Evolutionary conservation across 2,329 filamentous ascomycete species (phyloP).

Genomic region (Ambrosiella cleistominuta): DNA sequence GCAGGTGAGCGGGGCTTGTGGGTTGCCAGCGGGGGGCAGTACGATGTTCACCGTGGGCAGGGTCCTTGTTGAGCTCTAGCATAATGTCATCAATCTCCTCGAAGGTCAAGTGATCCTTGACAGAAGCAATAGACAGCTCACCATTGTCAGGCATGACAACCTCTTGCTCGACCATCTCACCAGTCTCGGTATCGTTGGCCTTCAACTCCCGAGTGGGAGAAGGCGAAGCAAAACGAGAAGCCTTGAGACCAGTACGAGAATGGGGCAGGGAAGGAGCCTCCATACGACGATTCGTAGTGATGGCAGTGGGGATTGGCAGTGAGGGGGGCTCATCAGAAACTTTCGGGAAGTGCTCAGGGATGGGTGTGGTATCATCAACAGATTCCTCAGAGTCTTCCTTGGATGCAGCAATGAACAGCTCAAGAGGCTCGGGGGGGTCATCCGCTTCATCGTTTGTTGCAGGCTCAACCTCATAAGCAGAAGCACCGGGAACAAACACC

Average conservation of each 20-base stretch:
- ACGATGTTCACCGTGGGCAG: slow-evolving; percentile 57
- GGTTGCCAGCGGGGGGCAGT: slow-evolving; percentile 29
- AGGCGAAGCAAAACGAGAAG: slow-evolving; percentile 32
- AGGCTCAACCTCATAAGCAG: slow-evolving; percentile 17
- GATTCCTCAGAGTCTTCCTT: neutral
- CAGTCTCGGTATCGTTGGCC: slow-evolving; percentile 17
- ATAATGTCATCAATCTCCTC: slow-evolving; percentile 89
- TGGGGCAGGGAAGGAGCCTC: slow-evolving; percentile 15
- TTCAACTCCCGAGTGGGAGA: slow-evolving; percentile 27
- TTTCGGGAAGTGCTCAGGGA: slow-evolving; percentile 12
- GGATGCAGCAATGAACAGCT: neutral
- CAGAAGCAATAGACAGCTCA: slow-evolving; percentile 16
- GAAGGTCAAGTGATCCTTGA: slow-evolving; percentile 34
- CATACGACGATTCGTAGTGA: slow-evolving; percentile 13
- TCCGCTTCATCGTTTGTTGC: slow-evolving; percentile 14
- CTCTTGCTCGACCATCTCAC: slow-evolving; percentile 15
- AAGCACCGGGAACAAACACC: slow-evolving; percentile 40
- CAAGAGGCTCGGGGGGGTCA: slow-evolving; percentile 12
- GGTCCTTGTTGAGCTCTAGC: slow-evolving; percentile 64
- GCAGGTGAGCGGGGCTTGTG: slow-evolving; percentile 23
- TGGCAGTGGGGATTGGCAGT: slow-evolving; percentile 14
- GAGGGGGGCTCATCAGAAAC: slow-evolving; percentile 9
- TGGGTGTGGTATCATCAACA: slow-evolving; percentile 12
- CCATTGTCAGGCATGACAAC: slow-evolving; percentile 13
- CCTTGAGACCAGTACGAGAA: slow-evolving; percentile 19